Conservation (phyloP, 257 asterid genomes). For the Penstemon davidsonii region DNA sequence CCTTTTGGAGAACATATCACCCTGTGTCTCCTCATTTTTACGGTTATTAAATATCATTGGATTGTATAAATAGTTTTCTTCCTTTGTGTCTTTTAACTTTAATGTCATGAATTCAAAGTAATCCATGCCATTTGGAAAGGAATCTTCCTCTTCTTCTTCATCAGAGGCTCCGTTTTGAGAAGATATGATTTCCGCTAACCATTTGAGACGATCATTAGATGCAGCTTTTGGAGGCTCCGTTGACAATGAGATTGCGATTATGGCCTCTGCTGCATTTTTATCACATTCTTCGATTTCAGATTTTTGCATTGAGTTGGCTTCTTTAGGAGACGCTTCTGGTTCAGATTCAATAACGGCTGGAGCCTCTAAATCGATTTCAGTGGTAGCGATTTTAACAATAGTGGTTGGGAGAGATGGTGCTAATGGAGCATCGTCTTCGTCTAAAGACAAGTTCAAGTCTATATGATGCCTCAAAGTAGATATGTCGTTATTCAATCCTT, state of each 20-base stretch:
- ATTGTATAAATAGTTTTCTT: slow-evolving; percentile 29
- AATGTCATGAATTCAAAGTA: slow-evolving; percentile 68
- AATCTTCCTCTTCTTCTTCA: slow-evolving; percentile 28
- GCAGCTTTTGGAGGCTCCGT: slow-evolving; percentile 23
- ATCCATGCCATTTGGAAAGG: slow-evolving; percentile 54
- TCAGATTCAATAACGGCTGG: slow-evolving; percentile 40
- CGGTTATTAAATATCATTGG: slow-evolving; percentile 22
- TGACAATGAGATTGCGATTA: slow-evolving; percentile 49
- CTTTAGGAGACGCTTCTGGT: slow-evolving; percentile 19
- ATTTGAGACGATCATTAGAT: slow-evolving; percentile 40
- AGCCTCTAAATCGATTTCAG: slow-evolving; percentile 60
- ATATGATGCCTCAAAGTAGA: slow-evolving; percentile 48
- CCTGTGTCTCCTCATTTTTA: slow-evolving; percentile 32
- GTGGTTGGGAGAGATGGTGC: slow-evolving; percentile 41
- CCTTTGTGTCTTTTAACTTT: slow-evolving; percentile 51
- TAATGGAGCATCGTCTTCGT: slow-evolving; percentile 49
- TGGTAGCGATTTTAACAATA: slow-evolving; percentile 37
- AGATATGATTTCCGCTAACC: slow-evolving; percentile 59
- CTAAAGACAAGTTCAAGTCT: slow-evolving; percentile 68
- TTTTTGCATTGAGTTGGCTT: slow-evolving; percentile 15
- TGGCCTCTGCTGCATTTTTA: slow-evolving; percentile 66
- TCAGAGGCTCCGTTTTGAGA: slow-evolving; percentile 20
- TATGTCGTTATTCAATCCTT: too few relatives aligned
- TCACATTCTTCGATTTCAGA: slow-evolving; percentile 39
- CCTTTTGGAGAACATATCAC: slow-evolving; percentile 30